phyloP scores from a whole-genome alignment of 495 filamentous ascomycete species.

The Penicillium turbatum region DNA sequence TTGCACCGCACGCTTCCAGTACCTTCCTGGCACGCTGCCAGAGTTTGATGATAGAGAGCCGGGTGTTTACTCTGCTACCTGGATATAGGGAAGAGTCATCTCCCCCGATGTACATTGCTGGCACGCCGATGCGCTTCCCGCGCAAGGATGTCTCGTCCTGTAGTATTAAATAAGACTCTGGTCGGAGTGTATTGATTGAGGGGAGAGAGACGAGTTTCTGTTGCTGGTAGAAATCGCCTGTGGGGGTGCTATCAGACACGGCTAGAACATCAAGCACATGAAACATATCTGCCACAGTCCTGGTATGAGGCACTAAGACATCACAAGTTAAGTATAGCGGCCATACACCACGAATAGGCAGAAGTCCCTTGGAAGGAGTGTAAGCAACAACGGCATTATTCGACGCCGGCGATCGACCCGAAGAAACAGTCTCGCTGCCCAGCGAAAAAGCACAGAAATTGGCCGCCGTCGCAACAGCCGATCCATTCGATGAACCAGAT shows the following conservation, averaged over 20 bases:
- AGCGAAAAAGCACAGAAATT: conserved; percentile 37
- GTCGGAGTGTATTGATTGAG: conserved; percentile 23
- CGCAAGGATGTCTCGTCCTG: conserved; percentile 17
- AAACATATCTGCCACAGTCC: conserved; percentile 31
- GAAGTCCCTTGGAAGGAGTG: conserved; percentile 34
- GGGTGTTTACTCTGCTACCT: conserved; percentile 22
- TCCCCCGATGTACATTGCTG: conserved; percentile 35
- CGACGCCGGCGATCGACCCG: conserved; percentile 36
- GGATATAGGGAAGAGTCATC: conserved; percentile 16
- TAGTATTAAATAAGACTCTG: conserved; percentile 19
- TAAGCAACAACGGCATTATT: conserved; percentile 38
- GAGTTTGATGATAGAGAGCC: conserved; percentile 29
- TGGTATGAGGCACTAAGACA: conserved; percentile 35
- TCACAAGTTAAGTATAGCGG: conserved; percentile 38
- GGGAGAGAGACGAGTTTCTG: conserved; percentile 27
- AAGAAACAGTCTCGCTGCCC: conserved; percentile 37
- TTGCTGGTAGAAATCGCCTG: conserved; percentile 36
- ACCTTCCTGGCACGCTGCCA: conserved; percentile 25
- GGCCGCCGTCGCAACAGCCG: conserved; percentile 33
- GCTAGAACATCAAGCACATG: conserved; percentile 31
- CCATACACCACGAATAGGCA: conserved; percentile 34
- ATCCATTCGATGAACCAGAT: conserved; percentile 38
- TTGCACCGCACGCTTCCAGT: conserved; percentile 29
- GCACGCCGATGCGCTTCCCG: conserved; percentile 32
- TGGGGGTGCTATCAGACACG: conserved; percentile 20